Evolutionary conservation across 202 grass and related monocot species (phyloP), one percentile per base, ranked within the genome.

Genomic region (Bolboschoenoplectus hybrid): DNA sequence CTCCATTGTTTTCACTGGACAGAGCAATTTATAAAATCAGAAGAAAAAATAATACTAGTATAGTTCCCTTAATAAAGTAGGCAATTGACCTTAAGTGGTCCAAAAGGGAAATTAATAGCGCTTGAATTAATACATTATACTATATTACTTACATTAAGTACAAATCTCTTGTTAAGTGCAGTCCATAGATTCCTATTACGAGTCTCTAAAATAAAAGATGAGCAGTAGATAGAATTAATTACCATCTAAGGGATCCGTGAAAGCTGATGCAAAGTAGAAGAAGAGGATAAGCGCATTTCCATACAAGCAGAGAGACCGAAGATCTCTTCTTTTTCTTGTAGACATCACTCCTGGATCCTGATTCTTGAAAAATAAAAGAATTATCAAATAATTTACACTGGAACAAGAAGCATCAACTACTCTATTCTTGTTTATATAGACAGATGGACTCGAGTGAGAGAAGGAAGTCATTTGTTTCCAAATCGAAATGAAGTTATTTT

Each of bases 161-260:
- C 58, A 14, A 62, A 57, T 68, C 35, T 75, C 46, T 4, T 5
- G 63, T 58, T 5, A 53, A 80, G 0, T 35, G 35, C 8, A 73
- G 16, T 85, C 67, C 49, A 70, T 40, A 19, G 6, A 9, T 13
- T 1, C 41, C 57, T 67, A 60, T 58, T 56, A 82, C 26, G 16
- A 87, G 8, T 35, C 56, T 2, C 83, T 82, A 60, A 82, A 56
- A 20, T 57, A 40, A 76, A 85, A 85, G 12, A 64, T 19, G 1
- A 66, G 66, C 81, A 70, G 17, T 16, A 38, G 52, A 63, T 6
- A 69, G 69, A 63, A 81, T 66, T 63, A 46, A 80, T 69, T 85
- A 94, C 92, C 90, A 68, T 94, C 90, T 38, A 84, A 66, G 9
- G 92, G 90, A 51, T 94, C 88, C 26, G 92, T 94, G 88, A 90